phyloP scores from a whole-genome alignment of 2,329 filamentous ascomycete species.

The Phyllosticta citrichinensis region DNA sequence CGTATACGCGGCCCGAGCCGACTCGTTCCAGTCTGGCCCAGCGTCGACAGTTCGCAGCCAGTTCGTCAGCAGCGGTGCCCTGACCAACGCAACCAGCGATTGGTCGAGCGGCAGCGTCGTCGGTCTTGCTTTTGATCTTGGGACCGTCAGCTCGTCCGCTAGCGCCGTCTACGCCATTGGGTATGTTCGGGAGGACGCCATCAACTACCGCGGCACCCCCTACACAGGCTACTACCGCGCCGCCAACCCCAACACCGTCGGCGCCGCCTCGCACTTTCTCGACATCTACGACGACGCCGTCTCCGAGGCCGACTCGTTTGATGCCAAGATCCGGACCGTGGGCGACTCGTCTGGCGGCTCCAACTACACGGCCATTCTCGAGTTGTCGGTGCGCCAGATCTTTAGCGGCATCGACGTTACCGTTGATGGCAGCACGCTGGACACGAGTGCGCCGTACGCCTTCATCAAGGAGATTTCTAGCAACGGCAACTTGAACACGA shows the following conservation, averaged over 20 bases:
- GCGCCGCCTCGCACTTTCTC: slow-evolving; percentile 30
- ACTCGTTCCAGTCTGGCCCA: slow-evolving; percentile 23
- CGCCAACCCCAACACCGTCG: slow-evolving; percentile 22
- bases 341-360: slow-evolving; percentile 19
- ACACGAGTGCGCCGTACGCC: slow-evolving; percentile 23
- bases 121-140: slow-evolving; percentile 32
- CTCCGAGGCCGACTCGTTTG: slow-evolving; percentile 24
- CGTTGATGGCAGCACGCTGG: slow-evolving; percentile 25
- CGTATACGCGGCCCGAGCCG: slow-evolving; percentile 29
- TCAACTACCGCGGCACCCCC: slow-evolving; percentile 32
- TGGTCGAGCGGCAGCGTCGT: slow-evolving; percentile 24
- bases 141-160: slow-evolving; percentile 17
- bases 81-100: slow-evolving; percentile 16
- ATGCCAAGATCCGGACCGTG: slow-evolving; percentile 13
- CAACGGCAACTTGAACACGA: slow-evolving; percentile 34
- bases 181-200: slow-evolving; percentile 29
- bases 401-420: slow-evolving; percentile 33
- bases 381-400: slow-evolving; percentile 32
- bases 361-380: slow-evolving; percentile 34
- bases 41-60: slow-evolving; percentile 18
- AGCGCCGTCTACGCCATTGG: slow-evolving; percentile 34
- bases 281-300: slow-evolving; percentile 30
- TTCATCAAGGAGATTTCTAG: slow-evolving; percentile 37
- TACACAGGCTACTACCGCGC: slow-evolving; percentile 33
- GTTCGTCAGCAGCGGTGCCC: slow-evolving; percentile 24